Conservation (phyloP, 208 protist species). For the Leptomonas pyrrhocoris region DNA sequence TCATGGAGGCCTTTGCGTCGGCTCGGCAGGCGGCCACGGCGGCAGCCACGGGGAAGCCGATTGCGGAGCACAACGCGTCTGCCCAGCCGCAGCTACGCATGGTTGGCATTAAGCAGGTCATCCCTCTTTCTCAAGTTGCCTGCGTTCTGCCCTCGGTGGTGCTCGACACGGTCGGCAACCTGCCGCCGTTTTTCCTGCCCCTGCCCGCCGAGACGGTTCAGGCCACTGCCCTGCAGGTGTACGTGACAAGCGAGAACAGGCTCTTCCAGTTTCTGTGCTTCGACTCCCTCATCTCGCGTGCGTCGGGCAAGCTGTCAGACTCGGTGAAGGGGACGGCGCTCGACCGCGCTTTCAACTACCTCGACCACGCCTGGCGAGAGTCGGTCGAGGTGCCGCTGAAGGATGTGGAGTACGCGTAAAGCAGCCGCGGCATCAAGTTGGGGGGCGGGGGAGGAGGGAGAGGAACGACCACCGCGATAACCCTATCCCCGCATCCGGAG, state of each 20-base stretch:
- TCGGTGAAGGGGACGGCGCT: constrained; percentile 59
- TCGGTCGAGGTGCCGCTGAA: constrained; percentile 57
- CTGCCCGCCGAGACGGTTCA: constrained; percentile 65
- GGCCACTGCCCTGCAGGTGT: constrained; percentile 75
- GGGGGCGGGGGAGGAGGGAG: no score
- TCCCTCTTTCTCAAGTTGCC: constrained; percentile 61
- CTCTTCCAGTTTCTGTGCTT: constrained; percentile 85
- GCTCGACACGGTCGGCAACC: constrained; percentile 55
- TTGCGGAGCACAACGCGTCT: background rate
- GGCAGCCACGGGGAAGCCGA: constrained; percentile 12
- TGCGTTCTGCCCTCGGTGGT: constrained; percentile 65
- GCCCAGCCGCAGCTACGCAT: constrained; percentile 5
- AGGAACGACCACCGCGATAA: no score
- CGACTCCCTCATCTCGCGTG: constrained; percentile 51
- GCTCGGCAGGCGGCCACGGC: constrained; percentile 27
- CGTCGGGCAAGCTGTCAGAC: constrained; percentile 43
- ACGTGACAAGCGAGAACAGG: constrained; percentile 45
- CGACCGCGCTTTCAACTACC: constrained; percentile 80
- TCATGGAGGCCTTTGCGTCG: constrained; percentile 30
- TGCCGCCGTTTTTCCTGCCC: constrained; percentile 68
- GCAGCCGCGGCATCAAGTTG: background rate
- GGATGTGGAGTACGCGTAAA: constrained; percentile 64
- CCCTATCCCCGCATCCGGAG: no score
- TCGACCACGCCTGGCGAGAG: constrained; percentile 87
- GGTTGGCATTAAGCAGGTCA: constrained; percentile 53